Evolutionary conservation across 805 yeast species (phyloP).

Genomic region (Hemisphaericaspora nanyangensis): DNA sequence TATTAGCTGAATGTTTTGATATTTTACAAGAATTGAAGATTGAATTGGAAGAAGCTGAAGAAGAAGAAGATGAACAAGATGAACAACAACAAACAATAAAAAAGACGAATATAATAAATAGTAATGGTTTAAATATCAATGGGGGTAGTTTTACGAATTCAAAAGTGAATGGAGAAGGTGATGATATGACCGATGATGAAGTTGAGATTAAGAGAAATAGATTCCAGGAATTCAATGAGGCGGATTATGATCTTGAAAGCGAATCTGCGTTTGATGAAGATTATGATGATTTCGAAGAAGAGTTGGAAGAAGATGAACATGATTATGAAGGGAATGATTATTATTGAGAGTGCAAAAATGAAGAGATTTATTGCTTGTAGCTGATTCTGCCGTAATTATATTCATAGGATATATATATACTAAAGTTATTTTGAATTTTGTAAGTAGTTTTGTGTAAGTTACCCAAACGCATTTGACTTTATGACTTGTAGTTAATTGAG

Average conservation of each 20-base stretch:
- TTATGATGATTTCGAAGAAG: conserved; percentile 30
- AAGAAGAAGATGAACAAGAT: conserved; percentile 16
- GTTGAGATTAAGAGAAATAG: conserved; percentile 42
- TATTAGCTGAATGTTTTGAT: conserved; percentile 92
- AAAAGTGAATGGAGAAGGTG: conserved; percentile 4
- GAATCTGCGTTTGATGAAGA: conserved; percentile 31
- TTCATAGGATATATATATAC: background rate
- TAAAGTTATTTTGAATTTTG: background rate
- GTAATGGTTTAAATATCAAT: background rate
- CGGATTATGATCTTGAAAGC: conserved; percentile 40
- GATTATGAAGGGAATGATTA: conserved; percentile 43
- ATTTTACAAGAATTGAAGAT: conserved; percentile 85
- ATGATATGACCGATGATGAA: conserved; percentile 39
- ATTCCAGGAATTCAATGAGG: conserved; percentile 42
- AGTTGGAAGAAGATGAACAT: conserved; percentile 27
- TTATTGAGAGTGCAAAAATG: no score
- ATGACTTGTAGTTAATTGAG: no score
- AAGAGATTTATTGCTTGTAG: no score
- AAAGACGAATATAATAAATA: no score
- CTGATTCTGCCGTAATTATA: no score
- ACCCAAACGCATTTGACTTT: no score
- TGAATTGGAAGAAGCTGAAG: conserved; percentile 67
- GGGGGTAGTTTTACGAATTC: conserved; percentile 10
- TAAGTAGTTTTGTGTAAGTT: background rate
- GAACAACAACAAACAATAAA: background rate